A percentile compares a stretch with the other conserved stretches of the same genome.
Conservation (phyloP, 2,329 filamentous ascomycete genomes). For the Akanthomyces uredinophilus region DNA sequence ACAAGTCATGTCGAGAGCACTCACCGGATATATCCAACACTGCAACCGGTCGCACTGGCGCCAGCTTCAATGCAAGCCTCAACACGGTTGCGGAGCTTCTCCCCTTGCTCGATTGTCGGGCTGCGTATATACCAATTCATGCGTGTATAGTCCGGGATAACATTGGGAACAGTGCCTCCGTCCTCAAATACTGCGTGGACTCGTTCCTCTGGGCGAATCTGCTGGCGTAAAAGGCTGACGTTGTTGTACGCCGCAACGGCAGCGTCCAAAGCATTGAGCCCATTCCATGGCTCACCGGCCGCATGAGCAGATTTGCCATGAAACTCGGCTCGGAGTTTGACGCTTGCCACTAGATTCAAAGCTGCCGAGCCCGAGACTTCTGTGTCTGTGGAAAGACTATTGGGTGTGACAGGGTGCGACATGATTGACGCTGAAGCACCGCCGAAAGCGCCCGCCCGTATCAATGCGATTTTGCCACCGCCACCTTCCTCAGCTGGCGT, state of each 20-base stretch:
- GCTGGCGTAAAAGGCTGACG: conserved; percentile 34
- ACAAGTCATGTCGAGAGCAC: not conserved
- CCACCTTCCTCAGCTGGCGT: conserved; percentile 41
- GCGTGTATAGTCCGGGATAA: conserved; percentile 30
- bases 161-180: conserved; percentile 33
- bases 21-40: conserved; percentile 30
- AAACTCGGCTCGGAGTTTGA: conserved; percentile 30
- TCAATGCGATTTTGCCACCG: conserved; percentile 34
- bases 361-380: conserved; percentile 18
- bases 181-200: conserved; percentile 33
- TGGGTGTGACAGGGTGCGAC: not conserved
- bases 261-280: conserved; percentile 34
- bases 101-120: conserved; percentile 24
- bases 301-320: conserved; percentile 31
- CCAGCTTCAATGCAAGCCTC: conserved; percentile 27
- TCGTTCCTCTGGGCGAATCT: conserved; percentile 32
- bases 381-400: not conserved
- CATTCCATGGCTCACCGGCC: conserved; percentile 32
- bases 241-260: conserved; percentile 31
- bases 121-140: conserved; percentile 32
- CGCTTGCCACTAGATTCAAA: conserved; percentile 27
- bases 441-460: conserved; percentile 28
- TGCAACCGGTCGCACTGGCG: conserved; percentile 28
- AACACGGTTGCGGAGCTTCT: conserved; percentile 23
- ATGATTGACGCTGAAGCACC: conserved; percentile 29